These are phyloP conservation scores for Trichoderma sp. DNA, from an alignment of 2,329 filamentous ascomycete genomes.

Conservation along the genomic window DNA sequence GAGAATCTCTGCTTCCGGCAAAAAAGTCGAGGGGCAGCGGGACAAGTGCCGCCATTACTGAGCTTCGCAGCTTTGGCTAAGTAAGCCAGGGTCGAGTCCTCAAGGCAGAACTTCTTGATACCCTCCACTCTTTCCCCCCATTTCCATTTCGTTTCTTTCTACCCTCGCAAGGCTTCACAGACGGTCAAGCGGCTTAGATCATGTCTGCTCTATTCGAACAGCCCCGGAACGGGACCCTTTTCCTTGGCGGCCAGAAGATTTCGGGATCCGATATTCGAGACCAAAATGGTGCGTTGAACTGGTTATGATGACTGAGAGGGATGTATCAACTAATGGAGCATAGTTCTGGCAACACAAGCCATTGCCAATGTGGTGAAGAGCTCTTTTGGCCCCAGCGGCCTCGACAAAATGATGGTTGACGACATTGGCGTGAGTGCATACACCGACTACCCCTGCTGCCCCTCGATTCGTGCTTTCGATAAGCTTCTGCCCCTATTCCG, in stretches of 20 bases:
- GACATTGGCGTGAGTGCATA: slow-evolving; percentile 79
- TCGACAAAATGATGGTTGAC: slow-evolving; percentile 99
- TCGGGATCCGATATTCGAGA: slow-evolving; percentile 95
- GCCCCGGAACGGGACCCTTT: slow-evolving; percentile 92
- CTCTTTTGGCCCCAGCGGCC: slow-evolving; percentile 93
- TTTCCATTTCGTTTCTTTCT: not conserved
- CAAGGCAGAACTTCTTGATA: slow-evolving; percentile 29
- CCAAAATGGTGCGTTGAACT: slow-evolving; percentile 72
- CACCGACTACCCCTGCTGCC: slow-evolving; percentile 10
- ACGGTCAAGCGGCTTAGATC: slow-evolving; percentile 28
- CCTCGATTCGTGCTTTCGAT: not conserved
- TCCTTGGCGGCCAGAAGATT: slow-evolving; percentile 96
- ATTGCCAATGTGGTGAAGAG: slow-evolving; percentile 99
- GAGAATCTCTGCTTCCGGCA: slow-evolving; percentile 37
- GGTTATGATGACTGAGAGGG: slow-evolving; percentile 27
- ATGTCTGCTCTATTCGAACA: slow-evolving; percentile 98
- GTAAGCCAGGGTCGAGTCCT: slow-evolving; percentile 26
- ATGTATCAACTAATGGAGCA: slow-evolving; percentile 30
- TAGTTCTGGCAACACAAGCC: slow-evolving; percentile 91
- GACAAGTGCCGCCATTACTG: slow-evolving; percentile 28
- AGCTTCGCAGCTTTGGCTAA: slow-evolving; percentile 31
- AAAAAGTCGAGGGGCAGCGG: slow-evolving; percentile 39
- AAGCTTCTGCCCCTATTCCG: slow-evolving; percentile 19
- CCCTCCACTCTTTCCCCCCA: slow-evolving; percentile 9
- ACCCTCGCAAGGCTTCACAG: slow-evolving; percentile 12